Evolutionary conservation across 495 filamentous ascomycete species (phyloP), one percentile per base, ranked within the genome.

Genomic region (Pyronema domesticum): DNA sequence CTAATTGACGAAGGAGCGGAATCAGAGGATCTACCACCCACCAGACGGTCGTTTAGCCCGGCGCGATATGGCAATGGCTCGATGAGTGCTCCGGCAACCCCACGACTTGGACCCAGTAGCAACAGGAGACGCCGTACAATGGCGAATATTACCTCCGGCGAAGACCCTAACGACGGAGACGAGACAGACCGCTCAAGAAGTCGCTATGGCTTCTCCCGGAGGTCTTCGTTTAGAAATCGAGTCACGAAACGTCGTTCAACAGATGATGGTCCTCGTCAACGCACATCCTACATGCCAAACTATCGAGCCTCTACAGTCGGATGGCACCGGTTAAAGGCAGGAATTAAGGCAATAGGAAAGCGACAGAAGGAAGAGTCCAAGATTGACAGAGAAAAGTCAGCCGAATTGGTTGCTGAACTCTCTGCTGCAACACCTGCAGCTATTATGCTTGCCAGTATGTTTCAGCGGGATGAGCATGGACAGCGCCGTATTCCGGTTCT

Each of bases 381-480:
- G 49, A 80, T 95, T 46, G 91, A 99, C 68, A 85, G 87, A 67
- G 81, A 82, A 62, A 99, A 99, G 62, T 95, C 88, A 19, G 89
- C 91, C 15, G 93, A 99, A 65, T 73, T 99, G 33, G 84, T 99
- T 73, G 89, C 93, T 5, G 91, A 99, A 67, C 73, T 99, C 18
- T 80, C 88, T 23, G 94, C 91, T 6, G 91, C 84, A 37, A 81
- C 85, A 0, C 91, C 91, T 7, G 91, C 91, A 9, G 91, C 86
- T 18, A 68, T 96, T 52, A 93, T 99, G 56, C 69, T 96, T 42
- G 91, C 91, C 6, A 94, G 86, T 60, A 94, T 94, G 82, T 89
- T 95, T 62, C 91, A 99, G 68, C 75, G 91, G 37, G 91, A 99
- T 58, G 91, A 99, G 67, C 85, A 95, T 58, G 87, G 88, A 40